Evolutionary conservation across 768 basidiomycete genomes (phyloP).

Genomic region (Russula emetica): DNA sequence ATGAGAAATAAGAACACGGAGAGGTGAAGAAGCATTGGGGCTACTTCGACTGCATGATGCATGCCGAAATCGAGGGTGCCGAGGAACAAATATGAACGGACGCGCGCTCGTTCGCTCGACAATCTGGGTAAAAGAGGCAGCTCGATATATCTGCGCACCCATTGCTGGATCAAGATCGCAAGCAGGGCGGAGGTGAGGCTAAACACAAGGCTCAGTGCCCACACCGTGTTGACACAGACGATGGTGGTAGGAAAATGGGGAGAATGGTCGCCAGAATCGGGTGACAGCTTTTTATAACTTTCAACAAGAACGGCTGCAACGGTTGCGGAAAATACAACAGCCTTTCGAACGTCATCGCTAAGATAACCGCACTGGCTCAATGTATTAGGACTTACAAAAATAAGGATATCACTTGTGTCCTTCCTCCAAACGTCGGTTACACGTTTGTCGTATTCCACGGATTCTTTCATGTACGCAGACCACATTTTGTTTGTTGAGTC

Average conservation of each 20-base stretch:
- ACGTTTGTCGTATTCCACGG: conserved; percentile 13
- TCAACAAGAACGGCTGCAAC: conserved; percentile 27
- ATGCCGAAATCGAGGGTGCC: conserved; percentile 41
- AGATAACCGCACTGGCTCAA: not conserved
- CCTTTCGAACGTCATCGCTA: conserved; percentile 7
- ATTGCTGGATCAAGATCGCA: conserved; percentile 22
- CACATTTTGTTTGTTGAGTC: conserved; percentile 19
- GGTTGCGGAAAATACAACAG: conserved; percentile 29
- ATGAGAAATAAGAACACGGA: conserved; percentile 48
- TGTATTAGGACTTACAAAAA: conserved; percentile 22
- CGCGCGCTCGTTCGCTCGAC: conserved; percentile 38
- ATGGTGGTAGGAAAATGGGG: not conserved
- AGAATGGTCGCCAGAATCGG: conserved; percentile 5
- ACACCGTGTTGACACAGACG: conserved; percentile 21
- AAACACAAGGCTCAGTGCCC: conserved; percentile 24
- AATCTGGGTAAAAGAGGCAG: conserved; percentile 31
- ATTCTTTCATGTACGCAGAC: conserved; percentile 20
- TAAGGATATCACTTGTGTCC: conserved; percentile 18
- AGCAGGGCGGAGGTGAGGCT: conserved; percentile 21
- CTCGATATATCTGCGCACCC: conserved; percentile 23
- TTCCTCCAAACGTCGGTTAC: conserved; percentile 22
- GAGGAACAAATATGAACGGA: conserved; percentile 37
- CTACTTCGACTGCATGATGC: conserved; percentile 38
- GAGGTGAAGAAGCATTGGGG: conserved; percentile 46
- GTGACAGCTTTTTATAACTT: conserved; percentile 26